Conservation (phyloP, 164 flowering plant species). For the Liquidambar formosana region DNA sequence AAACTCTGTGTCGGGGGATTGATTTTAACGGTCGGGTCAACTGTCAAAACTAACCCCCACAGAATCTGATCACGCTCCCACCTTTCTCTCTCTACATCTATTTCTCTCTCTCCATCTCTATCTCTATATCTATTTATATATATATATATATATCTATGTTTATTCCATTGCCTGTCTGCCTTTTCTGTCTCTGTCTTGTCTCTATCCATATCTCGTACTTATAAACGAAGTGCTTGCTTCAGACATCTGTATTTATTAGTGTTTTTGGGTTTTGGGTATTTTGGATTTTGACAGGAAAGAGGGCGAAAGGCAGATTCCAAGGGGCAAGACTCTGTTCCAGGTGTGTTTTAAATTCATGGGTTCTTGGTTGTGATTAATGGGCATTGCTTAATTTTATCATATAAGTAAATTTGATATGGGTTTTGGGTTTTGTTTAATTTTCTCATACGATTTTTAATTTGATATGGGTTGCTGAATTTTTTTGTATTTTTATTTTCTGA, state of each 20-base stretch:
- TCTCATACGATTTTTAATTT: neutral
- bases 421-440: slow-evolving; percentile 4
- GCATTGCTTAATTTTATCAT: slow-evolving; percentile 9
- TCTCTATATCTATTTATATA: neutral
- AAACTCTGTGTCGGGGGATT: slow-evolving; percentile 25
- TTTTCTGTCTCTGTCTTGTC: slow-evolving; percentile 27
- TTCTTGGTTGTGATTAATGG: slow-evolving; percentile 2
- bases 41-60: slow-evolving; percentile 54
- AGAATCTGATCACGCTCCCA: slow-evolving; percentile 46
- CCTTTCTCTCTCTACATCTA: slow-evolving; percentile 25
- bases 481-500: slow-evolving; percentile 8
- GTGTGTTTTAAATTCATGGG: slow-evolving; percentile 24
- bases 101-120: slow-evolving; percentile 9
- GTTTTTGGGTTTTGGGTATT: slow-evolving; percentile 1
- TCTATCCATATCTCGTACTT: slow-evolving; percentile 10
- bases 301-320: slow-evolving; percentile 26
- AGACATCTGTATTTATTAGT: neutral
- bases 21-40: slow-evolving; percentile 57
- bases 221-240: neutral
- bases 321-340: slow-evolving; percentile 41
- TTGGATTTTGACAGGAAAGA: slow-evolving; percentile 36
- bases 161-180: slow-evolving; percentile 13
- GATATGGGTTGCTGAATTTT: slow-evolving; percentile 6
- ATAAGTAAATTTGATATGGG: neutral
- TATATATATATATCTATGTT: slow-evolving; percentile 19